Base-by-base conservation (phyloP, 1,284 basidiomycete genomes). In the Ceratobasidium sp. region DNA sequence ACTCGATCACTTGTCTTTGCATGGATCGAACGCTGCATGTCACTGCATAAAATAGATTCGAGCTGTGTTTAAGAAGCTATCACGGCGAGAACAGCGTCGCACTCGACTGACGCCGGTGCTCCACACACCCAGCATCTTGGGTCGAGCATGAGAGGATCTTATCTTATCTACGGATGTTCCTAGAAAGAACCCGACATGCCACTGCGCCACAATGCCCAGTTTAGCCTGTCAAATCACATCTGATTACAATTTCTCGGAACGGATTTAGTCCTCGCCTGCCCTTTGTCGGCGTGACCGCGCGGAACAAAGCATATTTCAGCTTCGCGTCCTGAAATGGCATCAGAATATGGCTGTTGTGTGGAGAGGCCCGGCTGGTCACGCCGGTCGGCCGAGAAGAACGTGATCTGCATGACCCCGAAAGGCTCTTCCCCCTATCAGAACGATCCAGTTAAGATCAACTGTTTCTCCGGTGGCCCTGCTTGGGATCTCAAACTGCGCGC, bases 221-320 rank as follows among this genome's bases (percentile, higher is more conserved):
- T 45, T 45, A 15, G 22, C 42, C 42, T n/a, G 42, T 45, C 42
- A 45, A 45, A n/a, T 45, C 42, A 45, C 42, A 45, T 45, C 42
- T n/a, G n/a, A 20, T 45, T 45, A 20, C 42, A 45, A 45, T 45
- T 45, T n/a, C n/a, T n/a, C n/a, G n/a, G 42, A n/a, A 20, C 15
- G 38, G 38, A 40, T 40, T 17, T 17, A 4, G 42, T 20, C 17
- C 4, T 45, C 17, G 15, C n/a, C n/a, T n/a, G 42, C 42, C 42
- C 42, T 45, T 45, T 45, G 42, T 45, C 42, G 17, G n/a, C n/a
- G 42, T 20, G 17, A 45, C 42, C 42, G 42, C 42, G 42, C 42
- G 42, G 42, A 45, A 45, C 42, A 45, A 45, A 45, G 42, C 22
- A 17, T 45, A 45, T 45, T 17, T n/a, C n/a, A n/a, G 7, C 17